phyloP scores from a whole-genome alignment of 768 basidiomycete species.

The Agrocybe pediades region DNA sequence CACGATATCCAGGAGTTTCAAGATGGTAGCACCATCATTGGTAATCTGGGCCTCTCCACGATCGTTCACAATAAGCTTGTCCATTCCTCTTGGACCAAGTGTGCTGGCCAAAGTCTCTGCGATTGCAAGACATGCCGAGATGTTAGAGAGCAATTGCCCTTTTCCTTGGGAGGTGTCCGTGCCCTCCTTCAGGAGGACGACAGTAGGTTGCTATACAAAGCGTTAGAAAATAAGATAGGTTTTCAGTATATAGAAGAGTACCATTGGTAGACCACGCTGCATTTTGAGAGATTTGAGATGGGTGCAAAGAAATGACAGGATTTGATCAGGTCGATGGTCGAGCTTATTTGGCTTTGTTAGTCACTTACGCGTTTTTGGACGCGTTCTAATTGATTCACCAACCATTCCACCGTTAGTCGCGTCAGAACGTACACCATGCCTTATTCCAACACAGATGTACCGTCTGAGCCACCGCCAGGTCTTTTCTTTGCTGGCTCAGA shows the following conservation, averaged over 20 bases:
- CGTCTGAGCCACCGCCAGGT: conserved; percentile 33
- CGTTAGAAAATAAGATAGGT: neutral
- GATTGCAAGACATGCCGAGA: conserved; percentile 94
- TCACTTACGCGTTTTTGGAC: conserved; percentile 35
- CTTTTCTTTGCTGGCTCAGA: conserved; percentile 67
- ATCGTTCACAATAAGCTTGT: conserved; percentile 93
- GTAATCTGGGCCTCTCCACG: conserved; percentile 98
- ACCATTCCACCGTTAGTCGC: conserved; percentile 13
- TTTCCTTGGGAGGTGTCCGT: conserved; percentile 96
- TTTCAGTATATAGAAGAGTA: conserved; percentile 25
- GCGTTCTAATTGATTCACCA: conserved; percentile 25
- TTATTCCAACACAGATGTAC: conserved; percentile 27
- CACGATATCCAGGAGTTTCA: conserved; percentile 96
- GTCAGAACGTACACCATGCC: conserved; percentile 19
- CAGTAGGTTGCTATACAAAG: conserved; percentile 84
- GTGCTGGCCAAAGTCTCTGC: conserved; percentile 90
- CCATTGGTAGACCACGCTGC: conserved; percentile 86
- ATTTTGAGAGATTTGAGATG: conserved; percentile 49
- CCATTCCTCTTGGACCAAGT: conserved; percentile 98
- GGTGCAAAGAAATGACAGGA: conserved; percentile 15
- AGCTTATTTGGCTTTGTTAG: conserved; percentile 41
- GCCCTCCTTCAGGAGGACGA: conserved; percentile 94
- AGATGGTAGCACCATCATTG: conserved; percentile 98
- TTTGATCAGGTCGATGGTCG: conserved; percentile 24
- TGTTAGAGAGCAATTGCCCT: conserved; percentile 91